phyloP scores from a whole-genome alignment of 805 yeast genomes.

The Kodamaea restingae region DNA sequence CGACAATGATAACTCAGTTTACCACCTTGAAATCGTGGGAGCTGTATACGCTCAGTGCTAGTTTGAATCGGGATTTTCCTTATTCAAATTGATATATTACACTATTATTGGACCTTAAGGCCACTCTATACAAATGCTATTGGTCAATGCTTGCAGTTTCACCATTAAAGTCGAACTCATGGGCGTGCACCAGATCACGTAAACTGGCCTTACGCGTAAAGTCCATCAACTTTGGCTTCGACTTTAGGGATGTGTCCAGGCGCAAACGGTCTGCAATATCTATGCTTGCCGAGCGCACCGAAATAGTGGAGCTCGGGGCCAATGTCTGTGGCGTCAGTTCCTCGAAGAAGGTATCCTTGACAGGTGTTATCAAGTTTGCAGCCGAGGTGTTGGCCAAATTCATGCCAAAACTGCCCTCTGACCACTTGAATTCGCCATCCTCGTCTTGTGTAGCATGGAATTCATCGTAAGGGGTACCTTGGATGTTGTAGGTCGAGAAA shows the following conservation, averaged over 20 bases:
- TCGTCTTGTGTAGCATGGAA: conserved; percentile 25
- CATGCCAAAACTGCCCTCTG: conserved; percentile 12
- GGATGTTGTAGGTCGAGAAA: conserved; percentile 10
- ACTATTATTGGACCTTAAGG: not conserved
- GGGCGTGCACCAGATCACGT: conserved; percentile 37
- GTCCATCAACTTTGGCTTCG: conserved; percentile 43
- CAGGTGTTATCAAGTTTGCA: conserved; percentile 3
- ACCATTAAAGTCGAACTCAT: conserved; percentile 25
- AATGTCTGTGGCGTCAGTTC: conserved; percentile 7
- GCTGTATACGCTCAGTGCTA: no score
- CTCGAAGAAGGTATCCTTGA: conserved; percentile 5
- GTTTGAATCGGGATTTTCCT: no score
- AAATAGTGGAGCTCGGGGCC: conserved; percentile 5
- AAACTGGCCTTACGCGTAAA: conserved; percentile 44
- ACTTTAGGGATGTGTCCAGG: conserved; percentile 4
- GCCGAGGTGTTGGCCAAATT: conserved; percentile 3
- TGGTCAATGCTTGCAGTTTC: conserved; percentile 12
- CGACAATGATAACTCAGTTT: no score
- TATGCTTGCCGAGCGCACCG: conserved; percentile 3
- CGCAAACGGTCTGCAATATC: conserved; percentile 1
- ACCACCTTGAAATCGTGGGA: no score
- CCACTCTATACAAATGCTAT: not conserved
- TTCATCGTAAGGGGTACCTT: conserved; percentile 13
- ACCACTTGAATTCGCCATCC: conserved; percentile 32
- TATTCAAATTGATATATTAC: not conserved